Evolutionary conservation across 495 filamentous ascomycete species (phyloP), one percentile per base, ranked within the genome.

Genomic region (Oidiodendron maius): DNA sequence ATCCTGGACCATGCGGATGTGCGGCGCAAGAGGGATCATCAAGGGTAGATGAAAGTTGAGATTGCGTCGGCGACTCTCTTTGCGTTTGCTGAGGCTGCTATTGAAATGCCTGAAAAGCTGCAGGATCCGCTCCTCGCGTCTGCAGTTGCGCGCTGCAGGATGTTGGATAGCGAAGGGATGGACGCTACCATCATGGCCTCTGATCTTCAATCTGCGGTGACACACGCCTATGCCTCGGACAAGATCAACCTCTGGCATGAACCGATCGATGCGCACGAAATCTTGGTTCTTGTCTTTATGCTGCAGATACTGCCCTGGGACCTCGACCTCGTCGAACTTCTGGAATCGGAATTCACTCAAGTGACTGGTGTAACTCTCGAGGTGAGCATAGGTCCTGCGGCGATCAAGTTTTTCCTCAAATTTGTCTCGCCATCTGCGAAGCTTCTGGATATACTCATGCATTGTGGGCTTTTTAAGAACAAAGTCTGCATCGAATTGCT

Each of bases 21-120:
- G 86, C 8, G 94, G 94, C 38, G 93, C 88, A 40, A 99, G 67
- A 3, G 94, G 94, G 47, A 97, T 76, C 84, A 97, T 95, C 48
- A 96, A 69, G 1, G 94, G 94, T 28, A 99, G 77, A 49, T 93
- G 89, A 73, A 99, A 99, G 62, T 89, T 90, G 28, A 99, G 72
- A 61, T 97, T 96, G 25, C 94, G 83, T 10, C 91, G 82, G 39
- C 94, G 80, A 58, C 85, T 91, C 65, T 99, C 94, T 70, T 97
- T 97, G 56, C 89, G 84, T 66, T 91, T 91, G 13, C 81, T 75
- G 36, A 99, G 72, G 23, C 83, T 80, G 52, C 88, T 87, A 64
- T 99, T 97, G 71, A 99, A 91, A 51, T 95, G 94, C 17, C 94
- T 80, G 81, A 97, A 99, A n/a, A 99, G 72, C 63, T 99, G 94